phyloP scores from a whole-genome alignment of 306 rosid genomes.

The Pyrus betulifolia region DNA sequence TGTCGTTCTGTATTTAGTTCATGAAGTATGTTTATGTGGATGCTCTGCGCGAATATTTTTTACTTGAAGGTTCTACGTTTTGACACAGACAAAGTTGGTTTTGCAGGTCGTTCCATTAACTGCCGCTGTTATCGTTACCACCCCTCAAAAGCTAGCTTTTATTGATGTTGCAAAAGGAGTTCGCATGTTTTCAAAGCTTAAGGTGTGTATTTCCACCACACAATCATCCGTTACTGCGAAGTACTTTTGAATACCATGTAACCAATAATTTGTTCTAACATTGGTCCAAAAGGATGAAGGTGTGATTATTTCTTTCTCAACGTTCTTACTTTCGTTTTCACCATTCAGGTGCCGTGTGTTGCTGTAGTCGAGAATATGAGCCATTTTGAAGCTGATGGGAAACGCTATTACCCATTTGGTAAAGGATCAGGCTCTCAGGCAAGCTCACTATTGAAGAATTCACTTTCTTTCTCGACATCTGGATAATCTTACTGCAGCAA shows the following conservation, averaged over 20 bases:
- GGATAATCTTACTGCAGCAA: not conserved
- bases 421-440: constrained; percentile 96
- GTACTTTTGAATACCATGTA: not conserved
- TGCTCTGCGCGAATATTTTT: not conserved
- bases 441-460: constrained; percentile 16
- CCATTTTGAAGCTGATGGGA: constrained; percentile 97
- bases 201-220: constrained; percentile 43
- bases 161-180: constrained; percentile 99
- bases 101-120: constrained; percentile 83
- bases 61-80: not conserved
- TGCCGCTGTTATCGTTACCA: constrained; percentile 94
- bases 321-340: constrained; percentile 9
- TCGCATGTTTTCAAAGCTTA: constrained; percentile 97
- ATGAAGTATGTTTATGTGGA: not conserved
- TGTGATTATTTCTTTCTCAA: not conserved
- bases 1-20: not conserved
- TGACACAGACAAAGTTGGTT: constrained; percentile 22
- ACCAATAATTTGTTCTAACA: not conserved
- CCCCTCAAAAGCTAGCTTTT: constrained; percentile 94
- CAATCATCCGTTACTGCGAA: constrained; percentile 1
- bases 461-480: not conserved
- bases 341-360: constrained; percentile 80
- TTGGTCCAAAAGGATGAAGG: not conserved
- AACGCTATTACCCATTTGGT: constrained; percentile 88
- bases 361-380: constrained; percentile 99